These are phyloP conservation scores for Phytophthora pistaciae DNA, from an alignment of 352 stramenopile species.

Conservation along the genomic window DNA sequence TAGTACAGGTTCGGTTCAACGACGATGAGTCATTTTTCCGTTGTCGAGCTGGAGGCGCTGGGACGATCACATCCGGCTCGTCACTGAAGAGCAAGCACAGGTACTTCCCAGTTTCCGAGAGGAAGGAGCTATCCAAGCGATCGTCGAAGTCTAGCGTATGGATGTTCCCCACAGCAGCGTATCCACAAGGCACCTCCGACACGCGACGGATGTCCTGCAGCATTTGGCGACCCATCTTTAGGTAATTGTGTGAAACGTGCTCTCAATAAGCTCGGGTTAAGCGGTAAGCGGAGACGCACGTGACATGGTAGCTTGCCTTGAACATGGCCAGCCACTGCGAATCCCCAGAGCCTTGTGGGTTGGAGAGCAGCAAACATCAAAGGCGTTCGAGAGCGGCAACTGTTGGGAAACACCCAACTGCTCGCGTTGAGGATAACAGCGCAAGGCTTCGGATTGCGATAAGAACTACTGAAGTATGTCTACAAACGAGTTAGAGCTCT, in stretches of 20 bases:
- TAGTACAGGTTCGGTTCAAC: conserved; percentile 15
- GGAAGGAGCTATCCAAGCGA: conserved; percentile 99
- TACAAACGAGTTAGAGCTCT: too few relatives aligned
- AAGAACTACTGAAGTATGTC: too few relatives aligned
- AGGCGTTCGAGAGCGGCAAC: too few relatives aligned
- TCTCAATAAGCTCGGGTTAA: conserved; percentile 98
- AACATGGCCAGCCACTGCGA: conserved; percentile 94
- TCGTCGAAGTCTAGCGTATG: conserved; percentile 93
- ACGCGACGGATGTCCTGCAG: conserved; percentile 90
- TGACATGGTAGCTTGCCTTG: conserved; percentile 77
- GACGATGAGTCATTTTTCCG: background rate
- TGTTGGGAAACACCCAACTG: too few relatives aligned
- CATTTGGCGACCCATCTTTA: conserved; percentile 89
- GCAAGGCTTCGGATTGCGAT: too few relatives aligned
- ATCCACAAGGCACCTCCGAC: conserved; percentile 92
- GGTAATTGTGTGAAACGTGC: conserved; percentile 94
- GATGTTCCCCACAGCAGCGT: conserved; percentile 93
- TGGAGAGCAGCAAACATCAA: too few relatives aligned
- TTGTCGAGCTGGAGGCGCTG: conserved; percentile 24
- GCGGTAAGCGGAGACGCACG: conserved; percentile 92
- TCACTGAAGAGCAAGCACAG: conserved; percentile 99
- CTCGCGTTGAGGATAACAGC: too few relatives aligned
- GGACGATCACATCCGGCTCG: conserved; percentile 76
- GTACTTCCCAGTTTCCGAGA: conserved; percentile 99
- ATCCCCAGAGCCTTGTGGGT: conserved; percentile 77